Evolutionary conservation across 2,329 filamentous ascomycete genomes (phyloP).

Genomic region (Esteya vermicola): DNA sequence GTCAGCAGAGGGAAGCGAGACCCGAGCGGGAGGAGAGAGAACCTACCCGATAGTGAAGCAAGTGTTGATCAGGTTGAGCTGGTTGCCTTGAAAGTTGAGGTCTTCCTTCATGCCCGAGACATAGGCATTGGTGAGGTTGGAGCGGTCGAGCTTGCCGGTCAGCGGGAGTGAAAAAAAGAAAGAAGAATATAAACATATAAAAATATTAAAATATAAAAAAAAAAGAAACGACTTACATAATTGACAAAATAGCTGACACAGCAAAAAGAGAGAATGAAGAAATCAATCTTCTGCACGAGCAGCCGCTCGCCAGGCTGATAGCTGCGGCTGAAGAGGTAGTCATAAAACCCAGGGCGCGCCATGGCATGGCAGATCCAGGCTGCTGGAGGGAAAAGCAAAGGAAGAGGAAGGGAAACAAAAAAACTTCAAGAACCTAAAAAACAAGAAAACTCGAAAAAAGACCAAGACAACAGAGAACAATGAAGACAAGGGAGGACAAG

Average conservation of each 20-base stretch:
- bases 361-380: constrained; percentile 1
- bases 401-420: not conserved
- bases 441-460: no score
- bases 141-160: constrained; percentile 25
- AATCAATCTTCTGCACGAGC: constrained; percentile 25
- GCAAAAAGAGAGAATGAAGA: constrained; percentile 51
- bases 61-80: constrained; percentile 40
- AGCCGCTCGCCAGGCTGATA: constrained; percentile 16
- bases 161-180: not conserved
- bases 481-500: no score
- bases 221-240: constrained; percentile 34
- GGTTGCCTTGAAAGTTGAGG: constrained; percentile 29
- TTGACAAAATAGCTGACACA: constrained; percentile 43
- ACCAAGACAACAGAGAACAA: no score
- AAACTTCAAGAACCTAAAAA: not conserved
- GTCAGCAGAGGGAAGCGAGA: not conserved
- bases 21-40: constrained; percentile 8
- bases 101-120: constrained; percentile 40
- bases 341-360: constrained; percentile 6
- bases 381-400: constrained; percentile 1
- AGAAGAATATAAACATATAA: not conserved
- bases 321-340: constrained; percentile 8
- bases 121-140: constrained; percentile 39
- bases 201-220: no score
- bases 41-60: constrained; percentile 28